Evolutionary conservation across 768 basidiomycete genomes (phyloP).

Genomic region (Tephrocybe sp.): DNA sequence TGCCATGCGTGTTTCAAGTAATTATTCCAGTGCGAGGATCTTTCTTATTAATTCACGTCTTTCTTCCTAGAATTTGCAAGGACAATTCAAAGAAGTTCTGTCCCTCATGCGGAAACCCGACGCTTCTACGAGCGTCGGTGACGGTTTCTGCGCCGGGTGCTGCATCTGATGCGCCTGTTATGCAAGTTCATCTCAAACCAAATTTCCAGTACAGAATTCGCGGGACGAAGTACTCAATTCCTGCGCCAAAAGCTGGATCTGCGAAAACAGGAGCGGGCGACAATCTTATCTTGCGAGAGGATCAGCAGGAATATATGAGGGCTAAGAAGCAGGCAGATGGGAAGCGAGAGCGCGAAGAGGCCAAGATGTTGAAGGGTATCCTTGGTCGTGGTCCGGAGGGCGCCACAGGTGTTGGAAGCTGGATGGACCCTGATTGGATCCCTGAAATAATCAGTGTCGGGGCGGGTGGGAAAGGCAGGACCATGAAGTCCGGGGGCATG

Average conservation of each 20-base stretch:
- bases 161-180: constrained; percentile 56
- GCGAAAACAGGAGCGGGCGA: constrained; percentile 83
- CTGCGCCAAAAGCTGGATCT: constrained; percentile 84
- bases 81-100: constrained; percentile 95
- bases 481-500: constrained; percentile 45
- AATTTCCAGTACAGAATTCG: constrained; percentile 94
- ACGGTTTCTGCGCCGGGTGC: constrained; percentile 73
- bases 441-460: constrained; percentile 75
- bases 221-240: constrained; percentile 92
- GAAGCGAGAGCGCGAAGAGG: constrained; percentile 76
- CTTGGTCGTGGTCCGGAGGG: constrained; percentile 45
- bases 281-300: constrained; percentile 88
- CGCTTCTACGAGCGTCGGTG: constrained; percentile 87
- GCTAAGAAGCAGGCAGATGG: constrained; percentile 79
- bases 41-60: background rate
- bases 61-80: constrained; percentile 78
- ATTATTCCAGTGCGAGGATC: constrained; percentile 31
- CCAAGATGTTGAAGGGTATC: constrained; percentile 65
- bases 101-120: constrained; percentile 93
- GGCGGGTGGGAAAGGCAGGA: constrained; percentile 70
- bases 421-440: constrained; percentile 96
- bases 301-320: constrained; percentile 84
- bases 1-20: constrained; percentile 99
- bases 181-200: constrained; percentile 91
- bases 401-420: constrained; percentile 63